Evolutionary conservation across 2,329 filamentous ascomycete species (phyloP), one percentile per base, ranked within the genome.

Genomic region (Hymenoscyphus fructigenus): DNA sequence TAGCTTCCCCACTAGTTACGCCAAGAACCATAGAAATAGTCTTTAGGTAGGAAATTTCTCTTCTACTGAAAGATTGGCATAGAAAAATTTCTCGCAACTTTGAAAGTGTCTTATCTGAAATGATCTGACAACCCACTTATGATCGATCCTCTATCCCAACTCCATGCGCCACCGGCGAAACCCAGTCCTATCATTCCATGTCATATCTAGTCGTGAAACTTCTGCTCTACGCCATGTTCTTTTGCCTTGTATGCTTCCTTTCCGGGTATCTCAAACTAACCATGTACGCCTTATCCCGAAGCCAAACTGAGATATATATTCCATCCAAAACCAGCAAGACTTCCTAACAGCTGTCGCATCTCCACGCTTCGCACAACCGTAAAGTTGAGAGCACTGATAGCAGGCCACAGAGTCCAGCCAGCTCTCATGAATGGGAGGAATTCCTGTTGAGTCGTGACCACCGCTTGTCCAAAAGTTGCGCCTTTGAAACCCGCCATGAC

Each of bases 271-370:
- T 32, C 10, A 15, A n/a, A 7, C 26, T 26, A n/a, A 29, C 0
- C 47, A 10, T 47, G 55, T 36, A 20, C 20, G 14, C 26, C 60
- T 60, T 55, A 69, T 28, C 78, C 80, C 44, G 82, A 83, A 68
- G 86, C 77, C 72, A 93, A 78, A 74, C 89, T 92, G 78, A 93
- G 80, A 75, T 91, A 93, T 53, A 93, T 81, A 0, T 88, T 88
- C 91, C 91, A 94, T 15, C 81, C 83, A 28, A 94, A 82, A 5
- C 91, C 91, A 20, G 89, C 90, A 60, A 89, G 76, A 69, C 87
- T 86, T n/a, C 88, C 90, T 67, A 93, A 84, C 38, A 93, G 78
- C 60, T 90, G 88, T 44, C 91, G 82, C 61, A 84, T 83, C 72
- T 92, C 84, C 3, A 92, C 85, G n/a, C 88, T 90, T 68, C 90